Evolutionary conservation across 768 basidiomycete species (phyloP), one percentile per base, ranked within the genome.

Genomic region (Hygrophoropsis aurantiaca): DNA sequence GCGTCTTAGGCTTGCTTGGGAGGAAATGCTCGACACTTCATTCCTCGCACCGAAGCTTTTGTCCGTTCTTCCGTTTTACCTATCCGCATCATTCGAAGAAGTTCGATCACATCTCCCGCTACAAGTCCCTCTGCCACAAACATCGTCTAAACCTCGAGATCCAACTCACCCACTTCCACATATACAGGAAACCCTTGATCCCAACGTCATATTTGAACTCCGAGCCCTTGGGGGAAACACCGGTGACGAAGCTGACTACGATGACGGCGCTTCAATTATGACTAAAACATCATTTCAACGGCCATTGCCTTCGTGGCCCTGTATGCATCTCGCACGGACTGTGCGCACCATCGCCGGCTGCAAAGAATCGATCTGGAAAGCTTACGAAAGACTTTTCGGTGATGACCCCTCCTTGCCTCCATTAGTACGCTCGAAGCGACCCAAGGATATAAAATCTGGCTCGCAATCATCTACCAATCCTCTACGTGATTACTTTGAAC

Each of bases 361-460:
- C 68, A 86, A 86, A 56, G 84, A 85, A 33, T 78, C 82, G 16
- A 79, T 90, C 33, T 85, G 79, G 78, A 62, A 65, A 18, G 82
- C 83, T 59, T 89, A 87, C 58, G 65, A 77, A 37, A 69, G 66
- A 44, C 60, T 85, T 0, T 67, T 64, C 30, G 60, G 65, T 2
- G 74, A 71, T 34, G 70, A 71, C 20, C 57, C 65, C 7, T 67
- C 70, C 30, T 62, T 71, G n/a, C 66, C 68, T 20, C 66, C 61
- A 7, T 54, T 70, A 38, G 65, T 75, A 40, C 60, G 68, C 42
- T 66, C 70, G 10, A 69, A 68, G 8, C 60, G 64, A 46, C 57
- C 47, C 34, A 66, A 55, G 23, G 60, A 62, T 27, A 47, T 65
- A 33, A 58, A 58, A 3, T 49, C 58, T 43, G 46, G 42, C 16